phyloP scores from a whole-genome alignment of 1,139 yeast genomes.

The Debaryomyces subglobosus region DNA sequence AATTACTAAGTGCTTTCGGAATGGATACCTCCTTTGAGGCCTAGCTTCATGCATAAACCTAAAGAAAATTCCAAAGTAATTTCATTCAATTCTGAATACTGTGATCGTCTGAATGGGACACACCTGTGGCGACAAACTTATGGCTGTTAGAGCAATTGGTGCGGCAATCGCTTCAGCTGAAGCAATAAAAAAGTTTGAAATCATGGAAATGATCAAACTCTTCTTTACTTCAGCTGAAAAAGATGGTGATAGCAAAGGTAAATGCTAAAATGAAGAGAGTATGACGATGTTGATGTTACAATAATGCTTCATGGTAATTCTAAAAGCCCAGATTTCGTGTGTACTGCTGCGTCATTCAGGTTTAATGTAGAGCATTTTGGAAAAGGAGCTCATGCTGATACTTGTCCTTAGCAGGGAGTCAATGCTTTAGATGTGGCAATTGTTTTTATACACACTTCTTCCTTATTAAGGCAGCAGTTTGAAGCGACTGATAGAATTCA shows the following conservation, averaged over 20 bases:
- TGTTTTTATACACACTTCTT: conserved; percentile 18
- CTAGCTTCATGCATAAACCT: neutral
- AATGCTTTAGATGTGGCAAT: conserved; percentile 24
- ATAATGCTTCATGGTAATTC: conserved; percentile 22
- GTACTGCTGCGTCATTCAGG: conserved; percentile 16
- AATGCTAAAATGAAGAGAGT: conserved; percentile 23
- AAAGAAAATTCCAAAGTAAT: neutral
- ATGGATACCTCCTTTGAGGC: neutral
- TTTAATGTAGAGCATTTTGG: conserved; percentile 18
- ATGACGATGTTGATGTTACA: conserved; percentile 20
- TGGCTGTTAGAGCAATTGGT: conserved; percentile 20
- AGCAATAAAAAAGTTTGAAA: conserved; percentile 18
- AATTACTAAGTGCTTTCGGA: neutral
- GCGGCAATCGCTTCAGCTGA: conserved; percentile 17
- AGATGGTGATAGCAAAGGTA: conserved; percentile 24
- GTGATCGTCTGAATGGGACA: conserved; percentile 26
- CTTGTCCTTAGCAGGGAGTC: conserved; percentile 22
- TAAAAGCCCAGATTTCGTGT: conserved; percentile 8
- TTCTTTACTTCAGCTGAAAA: conserved; percentile 30
- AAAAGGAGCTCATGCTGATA: conserved; percentile 22
- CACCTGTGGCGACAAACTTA: conserved; percentile 28
- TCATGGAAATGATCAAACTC: conserved; percentile 23
- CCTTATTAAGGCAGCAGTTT: conserved; percentile 22
- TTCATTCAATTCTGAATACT: conserved; percentile 20
- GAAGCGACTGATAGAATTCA: conserved; percentile 20